Evolutionary conservation across 805 yeast genomes (phyloP), one percentile per base, ranked within the genome.

Genomic region (Phaffomyces thermotolerans): DNA sequence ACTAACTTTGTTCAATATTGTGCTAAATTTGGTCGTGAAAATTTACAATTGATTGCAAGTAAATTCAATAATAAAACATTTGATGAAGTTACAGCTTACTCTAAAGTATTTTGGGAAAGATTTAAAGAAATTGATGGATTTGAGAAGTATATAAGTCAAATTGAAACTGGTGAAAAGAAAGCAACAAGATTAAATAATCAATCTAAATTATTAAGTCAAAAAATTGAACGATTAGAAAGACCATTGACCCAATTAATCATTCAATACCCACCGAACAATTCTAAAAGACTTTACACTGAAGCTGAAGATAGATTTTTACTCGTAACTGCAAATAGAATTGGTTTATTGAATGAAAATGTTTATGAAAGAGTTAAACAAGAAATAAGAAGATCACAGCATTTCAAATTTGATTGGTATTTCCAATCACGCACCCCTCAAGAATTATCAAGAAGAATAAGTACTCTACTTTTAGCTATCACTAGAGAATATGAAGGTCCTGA

Each of bases 241-340:
- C 89, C 90, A 1, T 58, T 83, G 20, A 78, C 78, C 37, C 79
- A 81, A 36, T 63, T 85, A 60, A 64, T 63, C 4, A 79, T 85
- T 22, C 83, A 76, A 43, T 85, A 83, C 47, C 91, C 93, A 0
- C 90, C 90, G n/a, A 84, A 84, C 57, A 84, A 83, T 58, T 83
- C 93, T 12, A 83, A 84, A 55, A 66, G 89, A 52, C 72, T 83
- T 8, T 85, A 82, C 53, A 78, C 85, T 8, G 75, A 76, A 29
- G 60, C 72, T 0, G 95, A 85, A 56, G 95, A 85, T 56, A 69
- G 86, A 42, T 85, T 79, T 52, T 65, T 85, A 23, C 57, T 85
- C 40, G 52, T 73, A 25, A 73, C 77, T 43, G 82, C 81, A 1
- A 71, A 81, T 59, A 80, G 80, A 52, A 71, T 75, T 51, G 95